Conservation (phyloP, 2,329 filamentous ascomycete genomes). For the Venturiaceae sp. region DNA sequence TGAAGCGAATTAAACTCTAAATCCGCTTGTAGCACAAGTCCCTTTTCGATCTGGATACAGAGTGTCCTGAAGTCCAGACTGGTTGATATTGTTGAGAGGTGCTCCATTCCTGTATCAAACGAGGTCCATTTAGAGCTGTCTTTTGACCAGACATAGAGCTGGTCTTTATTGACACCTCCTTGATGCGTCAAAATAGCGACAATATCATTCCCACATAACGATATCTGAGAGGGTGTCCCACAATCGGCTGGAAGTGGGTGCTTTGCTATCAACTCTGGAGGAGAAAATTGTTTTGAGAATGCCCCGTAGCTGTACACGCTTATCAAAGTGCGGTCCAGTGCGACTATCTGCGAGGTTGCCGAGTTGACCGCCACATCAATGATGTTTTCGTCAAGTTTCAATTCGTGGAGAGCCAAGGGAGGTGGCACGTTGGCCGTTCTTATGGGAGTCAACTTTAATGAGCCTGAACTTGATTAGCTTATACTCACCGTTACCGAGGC, state of each 20-base stretch:
- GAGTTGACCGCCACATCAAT: constrained; percentile 61
- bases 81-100: neutral
- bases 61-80: neutral
- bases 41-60: neutral
- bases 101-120: neutral
- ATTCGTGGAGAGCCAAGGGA: constrained; percentile 78
- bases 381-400: constrained; percentile 51
- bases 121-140: neutral
- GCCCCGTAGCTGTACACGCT: constrained; percentile 55
- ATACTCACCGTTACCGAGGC: neutral
- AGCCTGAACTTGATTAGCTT: constrained; percentile 28
- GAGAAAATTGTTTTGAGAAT: constrained; percentile 27
- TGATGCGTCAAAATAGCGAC: neutral
- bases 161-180: neutral
- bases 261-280: constrained; percentile 30
- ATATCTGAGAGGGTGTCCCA: neutral
- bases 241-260: neutral
- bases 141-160: neutral
- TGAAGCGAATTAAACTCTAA: neutral
- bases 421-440: constrained; percentile 78
- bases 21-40: neutral
- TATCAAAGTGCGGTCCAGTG: constrained; percentile 59
- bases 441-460: constrained; percentile 75
- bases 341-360: constrained; percentile 43
- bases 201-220: neutral